These are phyloP conservation scores for Mortierella sp. DNA, from an alignment of 371 early-diverging fungal genomes.

Conservation along the genomic window DNA sequence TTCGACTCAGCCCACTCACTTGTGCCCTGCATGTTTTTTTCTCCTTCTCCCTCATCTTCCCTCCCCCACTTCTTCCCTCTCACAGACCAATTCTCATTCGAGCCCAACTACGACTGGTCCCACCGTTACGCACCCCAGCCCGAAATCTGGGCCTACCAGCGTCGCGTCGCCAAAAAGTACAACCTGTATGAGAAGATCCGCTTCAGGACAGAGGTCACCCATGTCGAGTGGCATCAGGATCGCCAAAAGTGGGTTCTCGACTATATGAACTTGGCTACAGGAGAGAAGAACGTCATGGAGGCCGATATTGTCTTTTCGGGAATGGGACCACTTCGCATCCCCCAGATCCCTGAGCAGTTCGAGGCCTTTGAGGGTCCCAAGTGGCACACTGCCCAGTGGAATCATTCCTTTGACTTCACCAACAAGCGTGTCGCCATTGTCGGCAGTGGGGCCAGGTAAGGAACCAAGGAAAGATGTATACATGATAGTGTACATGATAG, in stretches of 20 bases:
- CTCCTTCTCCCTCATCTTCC: too few species aligned
- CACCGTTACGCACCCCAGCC: slow-evolving; percentile 58
- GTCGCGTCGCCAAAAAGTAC: slow-evolving; percentile 63
- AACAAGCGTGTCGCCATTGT: slow-evolving; percentile 66
- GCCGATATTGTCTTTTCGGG: slow-evolving; percentile 57
- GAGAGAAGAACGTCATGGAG: slow-evolving; percentile 19
- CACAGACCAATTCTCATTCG: slow-evolving; percentile 28
- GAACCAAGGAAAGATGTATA: not conserved
- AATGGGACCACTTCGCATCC: slow-evolving; percentile 66
- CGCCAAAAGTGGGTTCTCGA: slow-evolving; percentile 64
- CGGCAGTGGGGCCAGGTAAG: slow-evolving; percentile 68
- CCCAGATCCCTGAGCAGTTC: slow-evolving; percentile 65
- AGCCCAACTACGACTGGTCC: slow-evolving; percentile 64
- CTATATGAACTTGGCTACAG: slow-evolving; percentile 38
- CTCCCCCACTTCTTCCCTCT: not conserved
- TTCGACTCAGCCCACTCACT: not conserved
- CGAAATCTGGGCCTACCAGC: slow-evolving; percentile 69
- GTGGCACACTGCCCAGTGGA: slow-evolving; percentile 68
- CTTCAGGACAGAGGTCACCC: slow-evolving; percentile 63
- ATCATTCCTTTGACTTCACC: slow-evolving; percentile 61
- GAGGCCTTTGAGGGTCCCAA: slow-evolving; percentile 62
- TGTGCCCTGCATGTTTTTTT: slow-evolving; percentile 23
- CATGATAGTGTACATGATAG: not conserved
- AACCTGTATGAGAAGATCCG: slow-evolving; percentile 62
- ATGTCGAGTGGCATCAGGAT: slow-evolving; percentile 61